These are phyloP conservation scores for Austroboletus eburneus DNA, from an alignment of 768 basidiomycete species.

Conservation along the genomic window DNA sequence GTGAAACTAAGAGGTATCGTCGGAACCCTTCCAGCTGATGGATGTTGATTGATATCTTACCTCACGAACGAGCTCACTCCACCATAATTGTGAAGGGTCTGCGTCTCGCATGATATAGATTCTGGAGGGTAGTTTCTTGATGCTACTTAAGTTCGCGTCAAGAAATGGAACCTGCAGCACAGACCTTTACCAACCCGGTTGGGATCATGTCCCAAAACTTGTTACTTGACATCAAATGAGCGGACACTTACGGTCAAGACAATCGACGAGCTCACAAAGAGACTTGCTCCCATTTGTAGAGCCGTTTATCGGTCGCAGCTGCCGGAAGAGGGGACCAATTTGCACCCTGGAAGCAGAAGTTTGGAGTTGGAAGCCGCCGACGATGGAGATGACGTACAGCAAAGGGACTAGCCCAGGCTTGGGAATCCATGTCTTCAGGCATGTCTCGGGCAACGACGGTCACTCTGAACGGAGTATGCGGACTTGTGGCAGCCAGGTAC, in stretches of 20 bases:
- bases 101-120: slow-evolving; percentile 26
- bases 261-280: slow-evolving; percentile 36
- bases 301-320: slow-evolving; percentile 30
- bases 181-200: slow-evolving; percentile 38
- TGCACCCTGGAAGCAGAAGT: slow-evolving; percentile 34
- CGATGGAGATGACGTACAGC: slow-evolving; percentile 32
- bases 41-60: slow-evolving; percentile 25
- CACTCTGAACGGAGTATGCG: slow-evolving; percentile 14
- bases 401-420: slow-evolving; percentile 49
- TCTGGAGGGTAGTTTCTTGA: slow-evolving; percentile 36
- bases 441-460: slow-evolving; percentile 36
- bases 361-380: too few species aligned
- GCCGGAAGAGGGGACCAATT: slow-evolving; percentile 44
- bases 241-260: neutral
- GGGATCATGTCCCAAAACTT: slow-evolving; percentile 48
- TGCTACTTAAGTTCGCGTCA: slow-evolving; percentile 2
- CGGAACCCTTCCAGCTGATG: neutral
- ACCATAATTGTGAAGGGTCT: slow-evolving; percentile 33
- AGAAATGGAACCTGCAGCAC: neutral
- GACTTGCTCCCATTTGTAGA: slow-evolving; percentile 35
- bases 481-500: slow-evolving; percentile 27
- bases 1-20: slow-evolving; percentile 27
- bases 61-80: slow-evolving; percentile 35
- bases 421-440: slow-evolving; percentile 36
- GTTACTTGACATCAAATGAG: slow-evolving; percentile 29